Evolutionary conservation across 768 basidiomycete genomes (phyloP).

Genomic region (Suillus subalutaceus): DNA sequence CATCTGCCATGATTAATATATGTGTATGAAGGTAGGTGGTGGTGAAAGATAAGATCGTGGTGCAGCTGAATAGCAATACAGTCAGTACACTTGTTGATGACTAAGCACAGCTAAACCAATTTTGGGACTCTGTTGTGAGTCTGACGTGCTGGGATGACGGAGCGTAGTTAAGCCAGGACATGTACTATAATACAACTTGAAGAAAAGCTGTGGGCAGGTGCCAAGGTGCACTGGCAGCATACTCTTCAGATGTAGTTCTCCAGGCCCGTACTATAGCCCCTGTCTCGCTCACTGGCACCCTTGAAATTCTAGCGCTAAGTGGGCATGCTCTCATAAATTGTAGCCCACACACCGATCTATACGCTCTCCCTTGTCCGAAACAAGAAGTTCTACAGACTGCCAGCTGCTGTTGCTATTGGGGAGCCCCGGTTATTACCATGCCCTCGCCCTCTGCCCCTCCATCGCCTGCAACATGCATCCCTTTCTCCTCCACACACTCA

Average conservation of each 20-base stretch:
- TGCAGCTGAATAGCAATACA: constrained; percentile 5
- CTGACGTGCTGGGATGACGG: neutral
- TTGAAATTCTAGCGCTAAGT: neutral
- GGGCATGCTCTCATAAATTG: neutral
- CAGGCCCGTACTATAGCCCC: neutral
- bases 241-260: too few species aligned
- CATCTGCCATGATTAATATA: constrained; percentile 37
- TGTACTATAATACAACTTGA: neutral
- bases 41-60: constrained; percentile 13
- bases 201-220: neutral
- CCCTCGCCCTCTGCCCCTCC: neutral
- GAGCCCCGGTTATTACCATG: neutral
- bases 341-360: neutral
- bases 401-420: neutral
- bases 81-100: neutral
- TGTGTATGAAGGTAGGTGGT: constrained; percentile 8
- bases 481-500: neutral
- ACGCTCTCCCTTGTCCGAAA: neutral
- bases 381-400: neutral
- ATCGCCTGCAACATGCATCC: neutral
- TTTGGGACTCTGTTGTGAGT: neutral
- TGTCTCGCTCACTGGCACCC: neutral
- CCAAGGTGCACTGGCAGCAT: too few species aligned
- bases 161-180: neutral
- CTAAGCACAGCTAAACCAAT: constrained; percentile 5